These are phyloP conservation scores for Beauveria brongniartii DNA, from an alignment of 2,329 filamentous ascomycete genomes.

Conservation along the genomic window DNA sequence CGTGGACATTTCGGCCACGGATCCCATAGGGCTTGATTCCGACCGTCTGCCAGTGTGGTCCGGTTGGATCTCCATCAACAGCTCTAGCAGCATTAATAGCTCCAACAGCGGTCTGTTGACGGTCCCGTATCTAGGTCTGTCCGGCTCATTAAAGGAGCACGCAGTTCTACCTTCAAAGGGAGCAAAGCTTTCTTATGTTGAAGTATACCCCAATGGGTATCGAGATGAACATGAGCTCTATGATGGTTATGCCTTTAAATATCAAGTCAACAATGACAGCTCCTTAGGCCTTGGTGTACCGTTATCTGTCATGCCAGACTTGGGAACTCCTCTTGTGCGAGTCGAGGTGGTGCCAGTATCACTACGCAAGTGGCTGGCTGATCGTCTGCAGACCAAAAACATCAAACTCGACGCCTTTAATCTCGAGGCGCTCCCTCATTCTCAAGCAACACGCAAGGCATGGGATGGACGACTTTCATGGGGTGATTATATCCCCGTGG, in stretches of 20 bases:
- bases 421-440: neutral
- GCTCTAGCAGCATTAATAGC: neutral
- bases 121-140: neutral
- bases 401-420: neutral
- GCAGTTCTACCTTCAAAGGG: neutral
- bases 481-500: neutral
- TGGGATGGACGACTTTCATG: neutral
- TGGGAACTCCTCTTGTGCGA: neutral
- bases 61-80: neutral
- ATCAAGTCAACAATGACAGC: neutral
- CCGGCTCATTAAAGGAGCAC: neutral
- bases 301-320: neutral
- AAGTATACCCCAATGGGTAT: too few relatives aligned
- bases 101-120: neutral
- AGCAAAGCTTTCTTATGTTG: neutral
- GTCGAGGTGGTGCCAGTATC: neutral
- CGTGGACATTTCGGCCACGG: neutral
- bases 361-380: neutral
- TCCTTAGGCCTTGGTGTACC: neutral
- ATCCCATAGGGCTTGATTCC: neutral
- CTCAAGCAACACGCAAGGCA: neutral
- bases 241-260: neutral
- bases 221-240: fast-evolving
- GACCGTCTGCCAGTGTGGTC: neutral
- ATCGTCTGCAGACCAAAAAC: neutral